A percentile compares a stretch with the other conserved stretches of the same genome.
phyloP scores from a whole-genome alignment of 2,329 filamentous ascomycete genomes.

The Cytospora schulzeri region DNA sequence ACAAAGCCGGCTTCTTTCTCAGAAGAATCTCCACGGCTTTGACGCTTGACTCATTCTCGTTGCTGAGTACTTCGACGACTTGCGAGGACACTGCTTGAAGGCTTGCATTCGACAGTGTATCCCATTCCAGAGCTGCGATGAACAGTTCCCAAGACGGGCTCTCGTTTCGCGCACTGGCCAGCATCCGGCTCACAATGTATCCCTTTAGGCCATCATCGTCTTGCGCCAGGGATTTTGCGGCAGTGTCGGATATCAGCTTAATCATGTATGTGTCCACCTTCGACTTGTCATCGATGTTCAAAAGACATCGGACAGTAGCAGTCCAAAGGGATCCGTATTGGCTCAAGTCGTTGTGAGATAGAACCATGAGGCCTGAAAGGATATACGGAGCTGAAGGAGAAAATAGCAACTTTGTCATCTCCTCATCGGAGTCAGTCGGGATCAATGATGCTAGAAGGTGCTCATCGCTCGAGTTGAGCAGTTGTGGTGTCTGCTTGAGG shows the following conservation, averaged over 20 bases:
- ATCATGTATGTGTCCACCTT: slow-evolving; percentile 41
- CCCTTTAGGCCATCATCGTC: slow-evolving; percentile 47
- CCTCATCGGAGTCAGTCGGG: slow-evolving; percentile 52
- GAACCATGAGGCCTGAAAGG: slow-evolving; percentile 63
- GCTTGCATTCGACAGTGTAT: slow-evolving; percentile 41
- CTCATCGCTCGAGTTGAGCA: slow-evolving; percentile 42
- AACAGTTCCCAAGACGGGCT: slow-evolving; percentile 48
- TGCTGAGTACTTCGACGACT: slow-evolving; percentile 34
- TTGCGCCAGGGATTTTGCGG: slow-evolving; percentile 43
- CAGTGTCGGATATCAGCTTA: slow-evolving; percentile 50
- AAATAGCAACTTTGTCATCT: slow-evolving; percentile 60
- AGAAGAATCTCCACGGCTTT: slow-evolving; percentile 52
- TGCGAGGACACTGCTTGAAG: slow-evolving; percentile 36
- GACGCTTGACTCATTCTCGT: slow-evolving; percentile 38
- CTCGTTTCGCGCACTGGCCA: slow-evolving; percentile 41
- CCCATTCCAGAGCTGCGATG: slow-evolving; percentile 49
- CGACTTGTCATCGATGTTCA: slow-evolving; percentile 38
- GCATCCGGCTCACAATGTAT: slow-evolving; percentile 46
- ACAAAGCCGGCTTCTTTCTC: slow-evolving; percentile 45
- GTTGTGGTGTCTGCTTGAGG: slow-evolving; percentile 43
- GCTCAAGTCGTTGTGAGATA: slow-evolving; percentile 45
- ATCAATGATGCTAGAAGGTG: slow-evolving; percentile 47
- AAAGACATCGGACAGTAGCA: slow-evolving; percentile 45
- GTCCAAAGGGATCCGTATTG: slow-evolving; percentile 49
- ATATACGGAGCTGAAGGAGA: slow-evolving; percentile 71